These are phyloP conservation scores for Pythium scleroteichum DNA, from an alignment of 352 stramenopile genomes.

Conservation along the genomic window DNA sequence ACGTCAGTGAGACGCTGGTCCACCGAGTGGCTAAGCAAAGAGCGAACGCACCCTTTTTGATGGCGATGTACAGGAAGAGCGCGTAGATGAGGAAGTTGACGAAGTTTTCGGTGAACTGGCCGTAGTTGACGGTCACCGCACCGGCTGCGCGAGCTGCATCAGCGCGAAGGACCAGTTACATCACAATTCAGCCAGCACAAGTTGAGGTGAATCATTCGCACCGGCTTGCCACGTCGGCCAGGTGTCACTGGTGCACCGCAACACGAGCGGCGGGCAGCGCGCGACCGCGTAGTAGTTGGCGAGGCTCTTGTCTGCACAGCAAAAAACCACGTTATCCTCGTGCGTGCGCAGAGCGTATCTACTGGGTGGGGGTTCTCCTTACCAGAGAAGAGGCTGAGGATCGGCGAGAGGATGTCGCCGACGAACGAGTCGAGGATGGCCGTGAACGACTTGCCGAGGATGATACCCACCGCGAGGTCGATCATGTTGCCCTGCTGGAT, in stretches of 20 bases:
- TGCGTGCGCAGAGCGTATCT: no score
- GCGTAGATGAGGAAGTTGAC: conserved; percentile 77
- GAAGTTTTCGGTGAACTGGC: conserved; percentile 64
- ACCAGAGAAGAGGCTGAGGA: conserved; percentile 74
- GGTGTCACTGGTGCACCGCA: conserved; percentile 42
- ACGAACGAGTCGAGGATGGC: conserved; percentile 77
- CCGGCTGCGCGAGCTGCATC: conserved; percentile 49
- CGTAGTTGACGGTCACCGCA: conserved; percentile 72
- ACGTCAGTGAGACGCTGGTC: no score
- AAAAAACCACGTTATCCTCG: no score
- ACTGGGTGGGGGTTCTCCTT: no score
- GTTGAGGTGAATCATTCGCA: conserved; percentile 24
- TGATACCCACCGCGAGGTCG: conserved; percentile 68
- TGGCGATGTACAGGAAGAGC: conserved; percentile 68
- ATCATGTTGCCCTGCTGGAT: conserved; percentile 78
- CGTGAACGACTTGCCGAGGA: conserved; percentile 65
- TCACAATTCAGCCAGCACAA: no score
- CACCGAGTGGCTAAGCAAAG: neutral
- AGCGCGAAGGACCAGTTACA: no score
- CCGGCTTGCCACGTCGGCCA: conserved; percentile 72
- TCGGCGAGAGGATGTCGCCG: conserved; percentile 58
- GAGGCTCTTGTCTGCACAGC: conserved; percentile 45
- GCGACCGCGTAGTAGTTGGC: conserved; percentile 63
- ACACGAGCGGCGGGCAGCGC: conserved; percentile 40
- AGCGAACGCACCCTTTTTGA: conserved; percentile 56